Evolutionary conservation across 345 rosid species (phyloP).

Genomic region (Hibiscus tridactylites): DNA sequence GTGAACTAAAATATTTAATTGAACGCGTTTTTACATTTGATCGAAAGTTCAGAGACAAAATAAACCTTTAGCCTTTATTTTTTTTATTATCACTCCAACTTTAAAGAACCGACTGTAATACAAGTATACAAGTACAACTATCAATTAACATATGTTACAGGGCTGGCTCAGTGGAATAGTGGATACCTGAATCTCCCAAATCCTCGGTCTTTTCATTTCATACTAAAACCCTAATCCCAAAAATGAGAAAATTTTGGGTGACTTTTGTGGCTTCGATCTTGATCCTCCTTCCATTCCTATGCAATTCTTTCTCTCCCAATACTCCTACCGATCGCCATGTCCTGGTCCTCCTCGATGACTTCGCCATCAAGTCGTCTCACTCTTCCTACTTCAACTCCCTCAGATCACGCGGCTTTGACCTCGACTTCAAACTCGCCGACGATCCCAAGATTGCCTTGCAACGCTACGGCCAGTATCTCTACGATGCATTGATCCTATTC

Average conservation of each 20-base stretch:
- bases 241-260: constrained; percentile 23
- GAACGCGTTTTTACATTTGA: no score
- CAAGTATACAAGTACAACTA: no score
- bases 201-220: not conserved
- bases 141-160: no score
- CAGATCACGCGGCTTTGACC: constrained; percentile 52
- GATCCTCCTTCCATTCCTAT: constrained; percentile 33
- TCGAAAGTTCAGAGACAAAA: no score
- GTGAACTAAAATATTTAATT: no score
- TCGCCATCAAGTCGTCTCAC: constrained; percentile 60
- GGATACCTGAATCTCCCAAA: not conserved
- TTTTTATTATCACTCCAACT: no score
- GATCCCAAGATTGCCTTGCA: constrained; percentile 53
- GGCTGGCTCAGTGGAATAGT: no score
- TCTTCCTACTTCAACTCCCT: constrained; percentile 58
- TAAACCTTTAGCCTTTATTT: no score
- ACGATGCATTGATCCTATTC: constrained; percentile 51
- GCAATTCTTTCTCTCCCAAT: constrained; percentile 41
- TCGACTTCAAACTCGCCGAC: constrained; percentile 64
- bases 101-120: no score
- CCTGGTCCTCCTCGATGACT: constrained; percentile 58
- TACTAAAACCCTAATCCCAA: not conserved
- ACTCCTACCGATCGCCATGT: constrained; percentile 45
- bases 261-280: constrained; percentile 20
- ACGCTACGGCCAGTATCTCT: constrained; percentile 62